phyloP scores from a whole-genome alignment of 495 filamentous ascomycete species.

The Bryoglossum gracile region DNA sequence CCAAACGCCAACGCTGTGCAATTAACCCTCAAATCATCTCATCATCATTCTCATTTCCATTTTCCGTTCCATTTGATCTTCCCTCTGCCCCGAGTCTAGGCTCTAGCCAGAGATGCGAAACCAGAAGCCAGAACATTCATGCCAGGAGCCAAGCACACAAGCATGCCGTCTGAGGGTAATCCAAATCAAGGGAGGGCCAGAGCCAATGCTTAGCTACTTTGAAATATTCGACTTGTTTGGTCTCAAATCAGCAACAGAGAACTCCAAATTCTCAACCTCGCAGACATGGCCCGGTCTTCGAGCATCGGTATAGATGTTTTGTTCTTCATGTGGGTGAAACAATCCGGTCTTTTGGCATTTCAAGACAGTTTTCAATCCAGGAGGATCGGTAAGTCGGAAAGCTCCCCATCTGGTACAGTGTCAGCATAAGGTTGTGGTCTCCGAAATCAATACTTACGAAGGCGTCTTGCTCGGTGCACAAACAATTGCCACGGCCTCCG shows the following conservation, averaged over 20 bases:
- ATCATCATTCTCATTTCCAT: not conserved
- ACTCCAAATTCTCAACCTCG: slow-evolving; percentile 65
- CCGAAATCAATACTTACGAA: slow-evolving; percentile 53
- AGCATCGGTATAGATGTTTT: slow-evolving; percentile 78
- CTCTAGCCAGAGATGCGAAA: not conserved
- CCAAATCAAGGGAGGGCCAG: no score
- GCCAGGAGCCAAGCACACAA: no score
- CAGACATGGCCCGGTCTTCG: slow-evolving; percentile 78
- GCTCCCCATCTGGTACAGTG: slow-evolving; percentile 65
- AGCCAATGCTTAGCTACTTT: no score
- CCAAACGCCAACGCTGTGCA: slow-evolving; percentile 3
- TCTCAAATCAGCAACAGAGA: slow-evolving; percentile 73
- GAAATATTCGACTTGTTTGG: slow-evolving; percentile 29
- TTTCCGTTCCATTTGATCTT: not conserved
- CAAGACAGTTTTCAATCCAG: slow-evolving; percentile 72
- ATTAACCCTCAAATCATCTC: no score
- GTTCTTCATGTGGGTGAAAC: slow-evolving; percentile 73
- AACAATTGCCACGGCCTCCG: slow-evolving; percentile 93
- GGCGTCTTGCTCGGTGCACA: slow-evolving; percentile 79
- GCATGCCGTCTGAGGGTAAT: no score
- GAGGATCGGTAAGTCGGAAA: slow-evolving; percentile 89
- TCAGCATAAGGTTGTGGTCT: slow-evolving; percentile 17
- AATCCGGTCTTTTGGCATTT: slow-evolving; percentile 65
- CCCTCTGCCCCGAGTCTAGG: not conserved
- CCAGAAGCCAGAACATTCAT: no score